Conservation (phyloP, 768 basidiomycete species). For the Chalciporus pseudorubinellus region DNA sequence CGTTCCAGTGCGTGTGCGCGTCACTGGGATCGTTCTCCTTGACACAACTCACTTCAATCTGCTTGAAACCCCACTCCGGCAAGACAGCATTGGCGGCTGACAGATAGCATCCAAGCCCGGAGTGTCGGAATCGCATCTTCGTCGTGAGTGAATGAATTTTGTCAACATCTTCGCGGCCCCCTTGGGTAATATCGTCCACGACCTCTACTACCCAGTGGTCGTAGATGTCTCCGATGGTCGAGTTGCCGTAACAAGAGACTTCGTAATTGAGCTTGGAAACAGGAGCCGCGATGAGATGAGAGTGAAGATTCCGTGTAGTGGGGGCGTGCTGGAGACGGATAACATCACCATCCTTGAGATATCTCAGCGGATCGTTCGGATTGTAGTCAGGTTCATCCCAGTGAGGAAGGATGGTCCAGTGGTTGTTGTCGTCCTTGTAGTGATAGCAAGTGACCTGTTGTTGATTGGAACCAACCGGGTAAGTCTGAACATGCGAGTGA, state of each 20-base stretch:
- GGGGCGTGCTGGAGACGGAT: conserved; percentile 80
- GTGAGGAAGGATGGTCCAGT: conserved; percentile 76
- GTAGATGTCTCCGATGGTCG: conserved; percentile 79
- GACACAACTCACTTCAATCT: conserved; percentile 93
- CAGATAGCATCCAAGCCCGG: conserved; percentile 79
- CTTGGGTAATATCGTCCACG: conserved; percentile 81
- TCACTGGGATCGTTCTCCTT: conserved; percentile 82
- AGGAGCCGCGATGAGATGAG: conserved; percentile 85
- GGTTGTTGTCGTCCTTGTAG: conserved; percentile 98
- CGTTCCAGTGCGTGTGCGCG: conserved; percentile 94
- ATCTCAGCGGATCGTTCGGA: conserved; percentile 63
- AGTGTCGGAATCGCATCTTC: conserved; percentile 79
- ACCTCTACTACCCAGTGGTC: conserved; percentile 94
- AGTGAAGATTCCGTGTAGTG: conserved; percentile 90
- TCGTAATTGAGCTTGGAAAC: conserved; percentile 87
- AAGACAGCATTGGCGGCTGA: conserved; percentile 84
- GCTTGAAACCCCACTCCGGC: conserved; percentile 99
- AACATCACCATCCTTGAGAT: conserved; percentile 70
- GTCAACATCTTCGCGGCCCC: conserved; percentile 53
- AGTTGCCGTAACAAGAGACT: conserved; percentile 92
- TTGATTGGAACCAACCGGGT: conserved; percentile 86
- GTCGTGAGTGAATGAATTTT: conserved; percentile 90
- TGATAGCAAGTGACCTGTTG: conserved; percentile 99
- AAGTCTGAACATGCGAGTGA: conserved; percentile 96
- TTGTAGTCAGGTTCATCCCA: conserved; percentile 77